Evolutionary conservation across 768 basidiomycete species (phyloP), one percentile per base, ranked within the genome.

Genomic region (Termitomyces eurrhizus): DNA sequence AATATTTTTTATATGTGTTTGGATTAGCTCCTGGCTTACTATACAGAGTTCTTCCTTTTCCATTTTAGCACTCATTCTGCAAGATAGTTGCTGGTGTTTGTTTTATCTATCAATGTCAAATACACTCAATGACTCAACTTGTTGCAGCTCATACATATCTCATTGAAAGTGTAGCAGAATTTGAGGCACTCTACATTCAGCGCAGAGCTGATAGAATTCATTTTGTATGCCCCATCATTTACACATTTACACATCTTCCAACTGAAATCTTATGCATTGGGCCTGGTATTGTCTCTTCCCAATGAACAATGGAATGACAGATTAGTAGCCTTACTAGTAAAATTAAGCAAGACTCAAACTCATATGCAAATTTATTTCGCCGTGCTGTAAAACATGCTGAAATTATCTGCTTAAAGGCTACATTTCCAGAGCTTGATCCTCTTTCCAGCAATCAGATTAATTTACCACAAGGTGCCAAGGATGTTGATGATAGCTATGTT

Each of bases 331-430:
- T 45, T n/a, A 45, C 44, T 45, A 11, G 44, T 7, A 9, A 70
- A 57, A 65, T 70, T 24, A 62, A 62, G 21, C 65, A 65, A 37
- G 62, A 64, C 42, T 66, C 63, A 3, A 60, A 61, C 5, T 65
- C 65, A 3, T 72, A 66, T 57, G 60, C 62, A 5, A 68, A 69
- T 56, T 64, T 73, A 7, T 64, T 66, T 21, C 18, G 61, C 21
- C 46, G 56, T 11, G 67, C 59, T 11, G 58, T 63, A 0, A 54
- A 63, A 44, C 52, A 62, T 29, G 58, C 58, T 1, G 59, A 70
- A 46, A 36, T 68, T 12, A 69, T 68, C 42, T 63, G 66, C 11
- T 53, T 70, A 4, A 68, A 69, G 39, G 67, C 68, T 0, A 61
- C 65, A 41, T n/a, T 68, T 49, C 66, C 68, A 9, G 58, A 67